phyloP scores from a whole-genome alignment of 1,139 yeast species.

The Candida buenavistaensis region DNA sequence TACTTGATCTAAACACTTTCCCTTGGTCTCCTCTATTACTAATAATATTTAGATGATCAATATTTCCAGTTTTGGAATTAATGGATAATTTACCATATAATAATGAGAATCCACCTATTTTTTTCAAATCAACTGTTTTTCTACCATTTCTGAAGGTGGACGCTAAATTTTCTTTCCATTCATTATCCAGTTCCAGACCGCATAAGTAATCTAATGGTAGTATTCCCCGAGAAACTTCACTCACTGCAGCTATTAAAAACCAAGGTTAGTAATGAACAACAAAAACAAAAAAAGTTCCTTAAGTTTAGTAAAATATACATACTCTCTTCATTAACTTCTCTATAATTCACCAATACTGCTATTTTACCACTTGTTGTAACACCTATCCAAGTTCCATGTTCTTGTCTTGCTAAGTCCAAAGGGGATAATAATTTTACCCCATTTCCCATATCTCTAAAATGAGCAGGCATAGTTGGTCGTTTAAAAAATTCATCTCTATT shows the following conservation, averaged over 20 bases:
- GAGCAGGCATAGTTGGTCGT: constrained; percentile 69
- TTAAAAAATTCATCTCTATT: constrained; percentile 84
- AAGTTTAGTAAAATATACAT: constrained; percentile 17
- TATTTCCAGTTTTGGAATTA: constrained; percentile 20
- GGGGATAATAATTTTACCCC: constrained; percentile 59
- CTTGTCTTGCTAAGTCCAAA: constrained; percentile 67
- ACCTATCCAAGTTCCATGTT: constrained; percentile 94
- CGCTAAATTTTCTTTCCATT: constrained; percentile 47
- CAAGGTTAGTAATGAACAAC: constrained; percentile 17
- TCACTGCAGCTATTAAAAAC: constrained; percentile 19
- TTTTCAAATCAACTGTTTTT: constrained; percentile 30
- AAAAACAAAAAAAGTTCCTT: constrained; percentile 9
- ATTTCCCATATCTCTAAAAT: constrained; percentile 40
- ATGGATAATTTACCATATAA: constrained; percentile 61
- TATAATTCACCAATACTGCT: constrained; percentile 74
- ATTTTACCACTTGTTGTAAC: constrained; percentile 60
- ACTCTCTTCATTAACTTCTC: constrained; percentile 39
- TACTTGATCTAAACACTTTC: constrained; percentile 24
- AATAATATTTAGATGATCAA: constrained; percentile 46
- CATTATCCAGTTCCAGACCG: constrained; percentile 36
- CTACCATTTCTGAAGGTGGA: constrained; percentile 23
- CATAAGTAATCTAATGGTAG: constrained; percentile 61
- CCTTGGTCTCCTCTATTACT: constrained; percentile 52
- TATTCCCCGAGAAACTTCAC: constrained; percentile 68
- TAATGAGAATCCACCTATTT: constrained; percentile 83